A percentile compares a stretch with the other conserved stretches of the same genome.
Conservation (phyloP, 352 stramenopile genomes). For the Halophytophthora batemanensis region DNA sequence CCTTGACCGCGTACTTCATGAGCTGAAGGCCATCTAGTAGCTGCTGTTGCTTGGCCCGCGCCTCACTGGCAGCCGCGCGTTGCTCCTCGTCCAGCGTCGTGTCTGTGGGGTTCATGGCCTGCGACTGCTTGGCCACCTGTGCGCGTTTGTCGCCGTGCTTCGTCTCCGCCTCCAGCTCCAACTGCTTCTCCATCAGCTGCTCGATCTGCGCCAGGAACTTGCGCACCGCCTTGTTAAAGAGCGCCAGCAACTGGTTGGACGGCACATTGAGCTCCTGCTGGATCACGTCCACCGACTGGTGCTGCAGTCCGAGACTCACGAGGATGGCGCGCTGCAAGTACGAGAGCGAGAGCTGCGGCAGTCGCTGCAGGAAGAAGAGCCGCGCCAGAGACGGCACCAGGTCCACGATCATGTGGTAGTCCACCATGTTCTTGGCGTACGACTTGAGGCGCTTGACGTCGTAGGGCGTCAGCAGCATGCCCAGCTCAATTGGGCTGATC, state of each 20-base stretch:
- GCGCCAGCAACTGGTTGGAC: conserved; percentile 94
- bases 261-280: conserved; percentile 93
- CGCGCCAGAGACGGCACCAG: conserved; percentile 92
- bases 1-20: conserved; percentile 95
- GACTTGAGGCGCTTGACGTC: conserved; percentile 97
- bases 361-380: conserved; percentile 95
- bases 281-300: conserved; percentile 93
- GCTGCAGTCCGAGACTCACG: conserved; percentile 92
- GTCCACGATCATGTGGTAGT: conserved; percentile 99
- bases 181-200: conserved; percentile 72
- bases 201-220: conserved; percentile 89
- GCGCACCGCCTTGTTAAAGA: conserved; percentile 97
- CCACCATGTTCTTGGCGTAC: conserved; percentile 98
- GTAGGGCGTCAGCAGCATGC: conserved; percentile 94
- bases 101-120: conserved; percentile 80
- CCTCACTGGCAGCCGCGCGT: conserved; percentile 66
- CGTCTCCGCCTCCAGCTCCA: conserved; percentile 81
- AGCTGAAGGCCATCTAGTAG: conserved; percentile 89
- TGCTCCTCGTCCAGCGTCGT: conserved; percentile 83
- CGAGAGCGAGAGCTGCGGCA: conserved; percentile 93
- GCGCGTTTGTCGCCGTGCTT: conserved; percentile 44
- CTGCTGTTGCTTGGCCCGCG: conserved; percentile 80
- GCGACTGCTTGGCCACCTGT: conserved; percentile 54
- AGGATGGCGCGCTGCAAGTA: conserved; percentile 96
- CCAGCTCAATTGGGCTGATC: conserved; percentile 85